phyloP scores from a whole-genome alignment of 305 asterid genomes.

The Fraxinus sp. region DNA sequence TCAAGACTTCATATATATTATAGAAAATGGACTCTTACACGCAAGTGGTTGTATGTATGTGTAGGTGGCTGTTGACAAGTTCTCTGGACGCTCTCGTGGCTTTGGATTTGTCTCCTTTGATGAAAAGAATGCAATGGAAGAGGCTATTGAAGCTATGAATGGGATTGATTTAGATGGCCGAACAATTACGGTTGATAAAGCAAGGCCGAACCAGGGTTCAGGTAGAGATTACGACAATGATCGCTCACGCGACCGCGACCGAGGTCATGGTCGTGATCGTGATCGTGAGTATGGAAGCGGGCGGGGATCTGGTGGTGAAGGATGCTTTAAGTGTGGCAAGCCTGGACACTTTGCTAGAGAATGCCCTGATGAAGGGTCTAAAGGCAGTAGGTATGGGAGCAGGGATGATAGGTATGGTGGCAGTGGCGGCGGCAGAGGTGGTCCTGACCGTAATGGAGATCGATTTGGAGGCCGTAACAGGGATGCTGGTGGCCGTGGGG shows the following conservation, averaged over 20 bases:
- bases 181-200: slow-evolving; percentile 71
- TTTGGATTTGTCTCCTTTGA: slow-evolving; percentile 82
- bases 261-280: slow-evolving; percentile 36
- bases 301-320: slow-evolving; percentile 65
- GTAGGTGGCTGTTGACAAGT: slow-evolving; percentile 74
- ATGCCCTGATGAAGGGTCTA: slow-evolving; percentile 67
- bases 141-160: slow-evolving; percentile 81
- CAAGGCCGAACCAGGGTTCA: slow-evolving; percentile 66
- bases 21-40: background rate
- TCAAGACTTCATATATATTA: background rate
- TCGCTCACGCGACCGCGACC: slow-evolving; percentile 54
- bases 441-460: slow-evolving; percentile 73
- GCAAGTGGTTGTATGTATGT: background rate
- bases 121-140: slow-evolving; percentile 68
- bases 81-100: slow-evolving; percentile 84
- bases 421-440: slow-evolving; percentile 54
- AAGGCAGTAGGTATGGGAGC: slow-evolving; percentile 61
- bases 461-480: slow-evolving; percentile 56
- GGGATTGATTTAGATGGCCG: slow-evolving; percentile 84
- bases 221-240: slow-evolving; percentile 58
- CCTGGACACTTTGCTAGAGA: slow-evolving; percentile 84
- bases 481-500: slow-evolving; percentile 54
- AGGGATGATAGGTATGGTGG: slow-evolving; percentile 55
- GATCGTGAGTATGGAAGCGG: slow-evolving; percentile 48
- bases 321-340: slow-evolving; percentile 76